phyloP scores from a whole-genome alignment of 495 filamentous ascomycete genomes.

The Neurospora cerealis region DNA sequence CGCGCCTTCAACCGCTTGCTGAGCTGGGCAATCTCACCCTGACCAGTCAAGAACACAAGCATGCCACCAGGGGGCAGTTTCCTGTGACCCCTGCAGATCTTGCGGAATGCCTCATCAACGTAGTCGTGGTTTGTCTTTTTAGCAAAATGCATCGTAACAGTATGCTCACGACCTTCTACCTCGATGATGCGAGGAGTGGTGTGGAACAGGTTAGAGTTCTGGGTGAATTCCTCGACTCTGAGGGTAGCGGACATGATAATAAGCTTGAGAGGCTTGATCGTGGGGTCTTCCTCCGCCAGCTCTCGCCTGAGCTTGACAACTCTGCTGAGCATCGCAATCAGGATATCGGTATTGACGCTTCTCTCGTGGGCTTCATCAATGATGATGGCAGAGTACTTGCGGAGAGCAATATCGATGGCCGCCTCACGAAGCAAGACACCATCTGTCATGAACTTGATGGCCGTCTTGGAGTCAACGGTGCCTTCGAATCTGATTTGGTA shows the following conservation, averaged over 20 bases:
- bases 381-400: constrained; percentile 88
- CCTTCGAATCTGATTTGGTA: constrained; percentile 96
- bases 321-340: constrained; percentile 91
- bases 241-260: constrained; percentile 98
- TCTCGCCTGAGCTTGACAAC: constrained; percentile 63
- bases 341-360: constrained; percentile 93
- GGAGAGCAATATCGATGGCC: constrained; percentile 76
- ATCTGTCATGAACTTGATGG: constrained; percentile 99
- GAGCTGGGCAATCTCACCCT: constrained; percentile 76
- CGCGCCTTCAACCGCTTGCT: constrained; percentile 65
- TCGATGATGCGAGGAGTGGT: constrained; percentile 76
- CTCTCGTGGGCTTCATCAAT: constrained; percentile 98
- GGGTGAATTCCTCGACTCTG: constrained; percentile 77
- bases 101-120: constrained; percentile 77
- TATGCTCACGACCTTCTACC: constrained; percentile 87
- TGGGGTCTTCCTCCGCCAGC: constrained; percentile 35
- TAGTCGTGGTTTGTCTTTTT: constrained; percentile 79
- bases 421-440: constrained; percentile 91
- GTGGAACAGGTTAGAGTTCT: constrained; percentile 72
- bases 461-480: constrained; percentile 69
- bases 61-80: constrained; percentile 89
- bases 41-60: constrained; percentile 91
- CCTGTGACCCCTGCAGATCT: constrained; percentile 78
- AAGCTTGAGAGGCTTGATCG: constrained; percentile 73
- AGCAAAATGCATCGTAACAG: constrained; percentile 83